These are phyloP conservation scores for Harringtonia aguacate DNA, from an alignment of 2,329 filamentous ascomycete genomes.

Conservation along the genomic window DNA sequence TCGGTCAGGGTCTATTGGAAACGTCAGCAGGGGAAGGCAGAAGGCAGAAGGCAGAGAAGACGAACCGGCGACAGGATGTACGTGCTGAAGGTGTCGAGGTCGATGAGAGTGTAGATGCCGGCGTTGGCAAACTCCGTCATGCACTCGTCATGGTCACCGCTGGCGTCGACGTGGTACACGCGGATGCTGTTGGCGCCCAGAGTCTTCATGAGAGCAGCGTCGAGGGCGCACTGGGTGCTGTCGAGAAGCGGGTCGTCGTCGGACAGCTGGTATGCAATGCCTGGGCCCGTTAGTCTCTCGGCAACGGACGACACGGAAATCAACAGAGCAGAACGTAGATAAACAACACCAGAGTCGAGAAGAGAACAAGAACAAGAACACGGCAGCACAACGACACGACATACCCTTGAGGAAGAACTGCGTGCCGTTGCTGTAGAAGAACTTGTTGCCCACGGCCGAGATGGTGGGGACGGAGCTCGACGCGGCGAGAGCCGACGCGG, in stretches of 20 bases:
- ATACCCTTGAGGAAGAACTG: slow-evolving; percentile 80
- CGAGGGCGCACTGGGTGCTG: slow-evolving; percentile 63
- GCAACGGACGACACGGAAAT: neutral
- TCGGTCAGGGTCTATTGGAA: slow-evolving; percentile 43
- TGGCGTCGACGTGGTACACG: slow-evolving; percentile 75
- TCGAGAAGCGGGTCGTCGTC: slow-evolving; percentile 66
- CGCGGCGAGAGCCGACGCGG: slow-evolving; percentile 11
- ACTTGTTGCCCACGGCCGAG: slow-evolving; percentile 61
- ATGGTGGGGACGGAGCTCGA: slow-evolving; percentile 34
- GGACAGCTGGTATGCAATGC: slow-evolving; percentile 59
- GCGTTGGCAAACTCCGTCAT: slow-evolving; percentile 71
- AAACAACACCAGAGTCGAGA: neutral
- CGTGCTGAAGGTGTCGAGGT: slow-evolving; percentile 66
- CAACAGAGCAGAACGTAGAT: neutral
- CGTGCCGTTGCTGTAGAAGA: slow-evolving; percentile 69
- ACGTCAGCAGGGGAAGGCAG: neutral
- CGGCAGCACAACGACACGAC: slow-evolving; percentile 3
- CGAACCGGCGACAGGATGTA: slow-evolving; percentile 50
- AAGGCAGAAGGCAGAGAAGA: slow-evolving; percentile 7
- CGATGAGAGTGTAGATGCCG: slow-evolving; percentile 75
- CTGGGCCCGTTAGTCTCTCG: slow-evolving; percentile 38
- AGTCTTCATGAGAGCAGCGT: slow-evolving; percentile 67
- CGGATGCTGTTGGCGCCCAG: slow-evolving; percentile 77
- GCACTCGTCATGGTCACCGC: slow-evolving; percentile 62
- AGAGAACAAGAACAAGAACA: neutral